Evolutionary conservation across 1,139 yeast species (phyloP).

Genomic region (Yamadazyma conglobata): DNA sequence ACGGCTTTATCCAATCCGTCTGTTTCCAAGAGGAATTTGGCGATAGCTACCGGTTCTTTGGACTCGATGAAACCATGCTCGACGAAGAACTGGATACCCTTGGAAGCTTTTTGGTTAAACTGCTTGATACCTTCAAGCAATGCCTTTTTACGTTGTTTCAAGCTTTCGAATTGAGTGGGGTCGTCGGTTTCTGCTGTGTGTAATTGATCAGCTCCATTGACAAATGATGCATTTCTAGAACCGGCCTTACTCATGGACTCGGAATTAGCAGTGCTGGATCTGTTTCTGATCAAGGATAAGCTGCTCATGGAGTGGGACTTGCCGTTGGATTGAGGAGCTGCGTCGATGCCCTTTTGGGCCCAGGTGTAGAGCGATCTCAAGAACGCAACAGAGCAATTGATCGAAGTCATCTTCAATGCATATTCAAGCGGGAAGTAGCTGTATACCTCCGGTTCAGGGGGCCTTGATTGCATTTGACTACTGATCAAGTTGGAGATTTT

Average conservation of each 20-base stretch:
- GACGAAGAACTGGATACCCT: constrained; percentile 64
- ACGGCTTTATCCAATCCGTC: constrained; percentile 82
- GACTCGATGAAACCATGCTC: constrained; percentile 61
- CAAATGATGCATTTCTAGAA: constrained; percentile 34
- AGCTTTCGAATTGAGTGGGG: constrained; percentile 80
- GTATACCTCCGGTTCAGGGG: constrained; percentile 58
- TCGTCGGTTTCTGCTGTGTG: constrained; percentile 51
- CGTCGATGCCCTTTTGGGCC: constrained; percentile 78
- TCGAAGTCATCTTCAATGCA: constrained; percentile 77
- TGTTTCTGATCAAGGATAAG: constrained; percentile 26
- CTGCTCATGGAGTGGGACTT: constrained; percentile 16
- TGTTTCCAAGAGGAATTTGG: constrained; percentile 67
- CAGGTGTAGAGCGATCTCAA: constrained; percentile 79
- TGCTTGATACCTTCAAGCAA: constrained; percentile 72
- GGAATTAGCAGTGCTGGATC: constrained; percentile 43
- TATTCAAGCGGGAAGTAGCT: constrained; percentile 69
- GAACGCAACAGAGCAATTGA: constrained; percentile 78
- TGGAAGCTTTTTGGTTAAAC: constrained; percentile 83
- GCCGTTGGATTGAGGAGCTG: constrained; percentile 6
- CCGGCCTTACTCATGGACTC: constrained; percentile 26
- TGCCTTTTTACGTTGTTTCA: constrained; percentile 80
- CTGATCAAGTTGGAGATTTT: constrained; percentile 76
- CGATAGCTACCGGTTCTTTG: constrained; percentile 64
- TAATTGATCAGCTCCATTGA: constrained; percentile 19
- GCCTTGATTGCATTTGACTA: constrained; percentile 57